Conservation (phyloP, 2,329 filamentous ascomycete species). For the Paraphaeosphaeria sporulosa region DNA sequence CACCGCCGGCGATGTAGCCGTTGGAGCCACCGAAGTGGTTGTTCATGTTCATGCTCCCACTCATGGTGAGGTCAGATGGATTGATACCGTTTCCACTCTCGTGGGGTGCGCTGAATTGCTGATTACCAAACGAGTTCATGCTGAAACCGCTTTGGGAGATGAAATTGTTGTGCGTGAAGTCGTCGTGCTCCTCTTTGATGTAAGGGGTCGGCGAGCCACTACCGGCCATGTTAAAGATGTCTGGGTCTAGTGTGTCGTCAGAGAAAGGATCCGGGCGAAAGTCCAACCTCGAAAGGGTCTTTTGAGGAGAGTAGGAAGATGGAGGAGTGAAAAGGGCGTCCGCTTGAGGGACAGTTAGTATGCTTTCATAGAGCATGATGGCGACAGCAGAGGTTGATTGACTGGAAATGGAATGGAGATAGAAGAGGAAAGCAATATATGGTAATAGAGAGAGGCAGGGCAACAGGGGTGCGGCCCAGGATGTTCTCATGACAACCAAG, state of each 20-base stretch:
- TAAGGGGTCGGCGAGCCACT: slow-evolving; percentile 65
- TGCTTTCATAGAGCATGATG: slow-evolving; percentile 45
- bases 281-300: slow-evolving; percentile 48
- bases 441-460: slow-evolving; percentile 20
- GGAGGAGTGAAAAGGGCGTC: slow-evolving; percentile 52
- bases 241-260: slow-evolving; percentile 53
- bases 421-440: slow-evolving; percentile 29
- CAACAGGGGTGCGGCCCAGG: slow-evolving; percentile 13
- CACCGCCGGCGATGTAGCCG: slow-evolving; percentile 79
- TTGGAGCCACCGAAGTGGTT: slow-evolving; percentile 67
- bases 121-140: slow-evolving; percentile 57
- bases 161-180: slow-evolving; percentile 62
- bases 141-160: slow-evolving; percentile 59
- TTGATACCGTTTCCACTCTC: slow-evolving; percentile 65
- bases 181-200: slow-evolving; percentile 74
- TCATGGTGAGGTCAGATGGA: slow-evolving; percentile 83
- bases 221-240: slow-evolving; percentile 61
- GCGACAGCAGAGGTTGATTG: slow-evolving; percentile 26
- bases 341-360: slow-evolving; percentile 52
- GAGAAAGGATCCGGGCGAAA: slow-evolving; percentile 47
- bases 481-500: slow-evolving; percentile 43
- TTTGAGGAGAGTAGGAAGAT: slow-evolving; percentile 51
- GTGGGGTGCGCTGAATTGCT: slow-evolving; percentile 57
- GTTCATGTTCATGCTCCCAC: slow-evolving; percentile 61
- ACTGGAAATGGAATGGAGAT: slow-evolving; percentile 22